These are phyloP conservation scores for Phaseolus lunatus DNA, from an alignment of 306 rosid genomes.

Conservation along the genomic window DNA sequence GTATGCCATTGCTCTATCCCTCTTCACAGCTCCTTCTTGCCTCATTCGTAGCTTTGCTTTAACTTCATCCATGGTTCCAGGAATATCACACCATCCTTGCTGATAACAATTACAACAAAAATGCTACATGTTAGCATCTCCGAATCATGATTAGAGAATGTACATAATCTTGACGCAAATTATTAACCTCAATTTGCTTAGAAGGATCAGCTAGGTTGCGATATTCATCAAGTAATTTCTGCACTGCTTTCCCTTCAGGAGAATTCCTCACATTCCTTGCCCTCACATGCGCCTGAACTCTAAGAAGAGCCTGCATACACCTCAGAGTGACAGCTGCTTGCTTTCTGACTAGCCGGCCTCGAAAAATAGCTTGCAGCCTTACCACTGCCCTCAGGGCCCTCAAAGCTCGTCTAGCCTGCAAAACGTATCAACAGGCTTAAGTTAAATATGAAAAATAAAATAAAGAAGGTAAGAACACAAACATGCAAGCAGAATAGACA, in stretches of 20 bases:
- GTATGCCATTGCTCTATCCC: conserved; percentile 88
- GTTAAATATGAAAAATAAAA: background rate
- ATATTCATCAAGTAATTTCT: conserved; percentile 53
- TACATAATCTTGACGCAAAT: conserved; percentile 26
- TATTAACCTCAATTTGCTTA: conserved; percentile 66
- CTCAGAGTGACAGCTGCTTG: conserved; percentile 90
- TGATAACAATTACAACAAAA: conserved; percentile 48
- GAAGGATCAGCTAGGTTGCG: conserved; percentile 51
- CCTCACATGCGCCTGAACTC: conserved; percentile 77
- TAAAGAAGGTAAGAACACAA: background rate
- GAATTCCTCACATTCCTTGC: conserved; percentile 66
- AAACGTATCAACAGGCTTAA: conserved; percentile 15
- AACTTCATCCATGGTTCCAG: conserved; percentile 77
- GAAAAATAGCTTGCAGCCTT: conserved; percentile 86
- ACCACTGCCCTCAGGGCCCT: conserved; percentile 91
- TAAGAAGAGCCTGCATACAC: conserved; percentile 97
- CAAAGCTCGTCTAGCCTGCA: conserved; percentile 82
- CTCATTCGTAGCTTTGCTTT: conserved; percentile 72
- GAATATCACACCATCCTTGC: conserved; percentile 87
- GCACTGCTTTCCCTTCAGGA: conserved; percentile 55
- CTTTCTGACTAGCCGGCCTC: conserved; percentile 80
- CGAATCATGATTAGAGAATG: conserved; percentile 15
- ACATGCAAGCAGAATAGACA: conserved; percentile 26
- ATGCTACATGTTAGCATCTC: conserved; percentile 23
- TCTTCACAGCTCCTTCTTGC: conserved; percentile 79